Evolutionary conservation across 2,329 filamentous ascomycete species (phyloP).

Genomic region (Aspergillus clavatus): DNA sequence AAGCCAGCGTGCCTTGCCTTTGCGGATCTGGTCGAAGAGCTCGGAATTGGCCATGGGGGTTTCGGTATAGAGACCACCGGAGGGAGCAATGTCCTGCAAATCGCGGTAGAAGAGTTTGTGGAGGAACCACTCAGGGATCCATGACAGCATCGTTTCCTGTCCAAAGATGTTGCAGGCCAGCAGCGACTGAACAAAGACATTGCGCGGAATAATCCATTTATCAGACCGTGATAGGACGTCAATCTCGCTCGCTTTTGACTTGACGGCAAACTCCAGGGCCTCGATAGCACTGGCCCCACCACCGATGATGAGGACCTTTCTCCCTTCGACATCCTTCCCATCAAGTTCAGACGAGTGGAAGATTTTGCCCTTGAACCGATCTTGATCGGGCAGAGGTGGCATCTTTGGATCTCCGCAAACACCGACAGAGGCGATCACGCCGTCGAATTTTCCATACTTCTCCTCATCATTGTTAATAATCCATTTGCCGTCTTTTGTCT

Average conservation of each 20-base stretch:
- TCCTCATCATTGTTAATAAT: conserved; percentile 70
- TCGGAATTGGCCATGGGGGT: conserved; percentile 86
- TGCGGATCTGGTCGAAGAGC: conserved; percentile 69
- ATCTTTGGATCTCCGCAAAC: conserved; percentile 76
- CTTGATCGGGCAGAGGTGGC: conserved; percentile 64
- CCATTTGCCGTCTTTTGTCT: conserved; percentile 66
- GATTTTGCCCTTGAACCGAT: conserved; percentile 65
- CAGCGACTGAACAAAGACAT: conserved; percentile 66
- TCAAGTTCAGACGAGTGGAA: conserved; percentile 73
- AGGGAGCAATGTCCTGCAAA: conserved; percentile 66
- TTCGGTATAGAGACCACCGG: conserved; percentile 69
- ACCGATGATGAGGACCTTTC: conserved; percentile 71
- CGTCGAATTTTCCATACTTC: conserved; percentile 68
- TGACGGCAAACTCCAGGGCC: conserved; percentile 71
- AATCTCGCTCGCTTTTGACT: conserved; percentile 61
- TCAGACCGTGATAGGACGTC: conserved; percentile 72
- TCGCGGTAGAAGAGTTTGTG: conserved; percentile 79
- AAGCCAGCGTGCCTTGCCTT: conserved; percentile 70
- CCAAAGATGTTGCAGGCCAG: conserved; percentile 75
- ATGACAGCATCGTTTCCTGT: conserved; percentile 68
- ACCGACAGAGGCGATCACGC: conserved; percentile 71
- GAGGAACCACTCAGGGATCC: conserved; percentile 71
- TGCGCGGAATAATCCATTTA: conserved; percentile 84
- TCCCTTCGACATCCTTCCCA: conserved; percentile 66
- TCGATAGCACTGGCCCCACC: conserved; percentile 79